Evolutionary conservation across 1,284 basidiomycete genomes (phyloP), one percentile per base, ranked within the genome.

Genomic region (Moesziomyces globuligerus): DNA sequence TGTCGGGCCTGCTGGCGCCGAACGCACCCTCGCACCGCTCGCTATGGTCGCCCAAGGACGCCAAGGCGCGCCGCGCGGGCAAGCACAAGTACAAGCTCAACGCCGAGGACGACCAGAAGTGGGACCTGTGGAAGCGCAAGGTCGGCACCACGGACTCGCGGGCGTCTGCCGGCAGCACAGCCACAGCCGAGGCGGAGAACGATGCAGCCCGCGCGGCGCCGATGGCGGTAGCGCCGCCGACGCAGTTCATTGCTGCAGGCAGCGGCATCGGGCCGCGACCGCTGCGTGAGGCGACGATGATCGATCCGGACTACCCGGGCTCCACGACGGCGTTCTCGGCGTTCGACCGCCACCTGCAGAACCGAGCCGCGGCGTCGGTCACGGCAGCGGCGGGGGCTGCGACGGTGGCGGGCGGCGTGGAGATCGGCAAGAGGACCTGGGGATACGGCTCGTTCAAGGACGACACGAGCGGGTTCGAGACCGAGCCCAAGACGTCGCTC

Each of bases 401-500:
- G 7, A 42, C 47, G 6, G 37, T 41, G 4, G 15, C 49, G 2
- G 59, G 46, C 15, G 68, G 68, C 1, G 28, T 71, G 10, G 29
- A 43, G 21, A 71, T 71, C 39, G 61, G 61, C 28, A 65, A 66
- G 37, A 52, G 50, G 39, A 65, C 61, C 3, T 65, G 58, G 58
- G 69, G 69, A 37, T 72, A 72, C 29, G 69, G 62, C 24, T 72
- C 69, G 20, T 67, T 72, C 49, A 55, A 64, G 26, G 72, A 75
- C 41, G 46, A 48, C 25, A 66, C 45, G 15, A 62, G 64, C 32
- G 74, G 72, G 1, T 69, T 81, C 17, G 79, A 82, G 34, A 69
- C 75, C 4, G 76, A 82, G 61, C 79, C 80, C 18, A 82, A 82
- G 59, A 82, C 80, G 11, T 76, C 73, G 15, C 44, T 82, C 39